A percentile compares a stretch with the other conserved stretches of the same genome.
These are phyloP conservation scores for Alternaria solani DNA, from an alignment of 2,329 filamentous ascomycete species.

Conservation along the genomic window DNA sequence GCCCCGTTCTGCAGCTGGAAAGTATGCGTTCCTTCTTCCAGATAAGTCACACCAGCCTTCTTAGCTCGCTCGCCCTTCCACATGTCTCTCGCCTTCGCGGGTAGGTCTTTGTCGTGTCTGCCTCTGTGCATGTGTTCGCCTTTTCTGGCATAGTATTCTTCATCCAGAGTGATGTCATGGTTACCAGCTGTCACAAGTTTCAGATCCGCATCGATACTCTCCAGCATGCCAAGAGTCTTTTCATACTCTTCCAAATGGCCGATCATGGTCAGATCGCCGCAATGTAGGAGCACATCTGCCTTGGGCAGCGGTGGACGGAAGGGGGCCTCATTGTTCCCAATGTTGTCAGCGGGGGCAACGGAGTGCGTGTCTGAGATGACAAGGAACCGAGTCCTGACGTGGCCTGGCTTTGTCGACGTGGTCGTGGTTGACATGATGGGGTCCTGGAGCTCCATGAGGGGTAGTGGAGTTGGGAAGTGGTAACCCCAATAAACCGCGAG, in stretches of 20 bases:
- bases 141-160: slow-evolving; percentile 53
- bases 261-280: slow-evolving; percentile 65
- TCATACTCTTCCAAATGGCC: slow-evolving; percentile 60
- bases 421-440: slow-evolving; percentile 23
- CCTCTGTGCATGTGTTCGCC: slow-evolving; percentile 38
- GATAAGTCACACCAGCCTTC: slow-evolving; percentile 59
- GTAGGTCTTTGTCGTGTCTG: slow-evolving; percentile 28
- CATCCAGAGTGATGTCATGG: slow-evolving; percentile 64
- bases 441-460: slow-evolving; percentile 11
- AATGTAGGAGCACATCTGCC: slow-evolving; percentile 65
- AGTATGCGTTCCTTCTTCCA: slow-evolving; percentile 62
- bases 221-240: slow-evolving; percentile 57
- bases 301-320: slow-evolving; percentile 56
- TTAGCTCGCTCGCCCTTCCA: slow-evolving; percentile 58
- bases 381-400: slow-evolving; percentile 53
- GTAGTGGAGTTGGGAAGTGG: not conserved
- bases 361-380: slow-evolving; percentile 57
- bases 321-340: slow-evolving; percentile 13
- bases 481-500: not conserved
- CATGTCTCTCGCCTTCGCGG: slow-evolving; percentile 52
- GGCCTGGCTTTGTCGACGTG: not conserved
- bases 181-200: slow-evolving; percentile 71
- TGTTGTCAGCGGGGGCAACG: slow-evolving; percentile 21
- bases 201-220: slow-evolving; percentile 59
- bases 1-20: slow-evolving; percentile 61